Evolutionary conservation across 345 rosid species (phyloP).

Genomic region (Alliaria petiolata): DNA sequence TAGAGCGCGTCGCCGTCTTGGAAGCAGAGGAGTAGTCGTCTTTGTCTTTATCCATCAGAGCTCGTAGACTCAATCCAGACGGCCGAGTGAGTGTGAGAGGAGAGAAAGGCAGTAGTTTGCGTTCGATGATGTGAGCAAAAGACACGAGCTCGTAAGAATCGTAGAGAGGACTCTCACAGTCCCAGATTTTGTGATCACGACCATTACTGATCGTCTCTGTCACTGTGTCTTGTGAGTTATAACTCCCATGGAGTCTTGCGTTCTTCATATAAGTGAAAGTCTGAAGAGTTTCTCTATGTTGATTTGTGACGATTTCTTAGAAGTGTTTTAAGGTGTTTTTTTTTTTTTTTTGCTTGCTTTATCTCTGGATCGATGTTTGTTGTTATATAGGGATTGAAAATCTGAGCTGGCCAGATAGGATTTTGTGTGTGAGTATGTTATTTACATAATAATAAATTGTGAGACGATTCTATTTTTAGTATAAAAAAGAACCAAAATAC

Average conservation of each 20-base stretch:
- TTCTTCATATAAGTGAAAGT: not conserved
- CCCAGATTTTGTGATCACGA: slow-evolving; percentile 39
- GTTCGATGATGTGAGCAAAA: slow-evolving; percentile 47
- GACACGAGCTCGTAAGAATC: slow-evolving; percentile 53
- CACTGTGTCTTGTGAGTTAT: not conserved
- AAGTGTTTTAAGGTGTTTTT: not conserved
- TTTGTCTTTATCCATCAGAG: slow-evolving; percentile 13
- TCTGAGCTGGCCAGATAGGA: slow-evolving; percentile 3
- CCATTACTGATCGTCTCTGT: not conserved
- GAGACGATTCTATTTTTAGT: not conserved
- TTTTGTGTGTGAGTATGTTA: not conserved
- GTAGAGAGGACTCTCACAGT: slow-evolving; percentile 53
- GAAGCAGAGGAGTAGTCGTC: not conserved
- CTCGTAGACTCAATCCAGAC: slow-evolving; percentile 12
- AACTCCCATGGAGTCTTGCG: not conserved
- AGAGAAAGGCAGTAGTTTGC: slow-evolving; percentile 38
- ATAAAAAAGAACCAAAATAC: not conserved
- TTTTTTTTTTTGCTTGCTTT: not conserved
- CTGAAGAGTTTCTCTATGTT: not conserved
- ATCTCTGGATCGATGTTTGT: not conserved
- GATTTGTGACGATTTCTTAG: not conserved
- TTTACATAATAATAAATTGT: not conserved
- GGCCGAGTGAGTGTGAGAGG: not conserved
- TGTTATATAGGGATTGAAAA: slow-evolving; percentile 1
- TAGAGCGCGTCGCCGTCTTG: not conserved